Percentiles rank a stretch among this genome's conserved stretches.
phyloP scores from a whole-genome alignment of 2,329 filamentous ascomycete species.

The Pseudogymnoascus sp. region DNA sequence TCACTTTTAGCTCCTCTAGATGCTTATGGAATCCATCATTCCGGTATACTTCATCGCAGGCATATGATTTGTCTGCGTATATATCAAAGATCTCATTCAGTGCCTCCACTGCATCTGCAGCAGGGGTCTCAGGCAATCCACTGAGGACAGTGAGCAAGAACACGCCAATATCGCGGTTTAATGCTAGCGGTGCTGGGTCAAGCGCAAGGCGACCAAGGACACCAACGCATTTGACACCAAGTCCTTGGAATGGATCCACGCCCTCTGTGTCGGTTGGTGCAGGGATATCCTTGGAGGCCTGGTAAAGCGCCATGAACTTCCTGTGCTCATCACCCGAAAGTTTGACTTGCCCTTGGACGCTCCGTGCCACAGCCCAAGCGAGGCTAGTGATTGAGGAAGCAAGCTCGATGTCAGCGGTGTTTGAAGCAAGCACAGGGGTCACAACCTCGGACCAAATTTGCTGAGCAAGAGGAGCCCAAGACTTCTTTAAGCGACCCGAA shows the following conservation, averaged over 20 bases:
- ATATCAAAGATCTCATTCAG: constrained; percentile 62
- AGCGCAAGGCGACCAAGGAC: constrained; percentile 57
- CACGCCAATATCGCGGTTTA: constrained; percentile 56
- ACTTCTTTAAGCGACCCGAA: constrained; percentile 40
- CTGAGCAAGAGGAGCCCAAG: constrained; percentile 48
- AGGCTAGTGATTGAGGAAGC: constrained; percentile 59
- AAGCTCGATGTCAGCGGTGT: constrained; percentile 53
- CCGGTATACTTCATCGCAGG: constrained; percentile 60
- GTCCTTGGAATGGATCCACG: constrained; percentile 49
- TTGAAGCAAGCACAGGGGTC: constrained; percentile 49
- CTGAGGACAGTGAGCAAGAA: constrained; percentile 53
- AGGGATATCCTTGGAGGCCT: constrained; percentile 43
- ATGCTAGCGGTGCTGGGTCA: constrained; percentile 42
- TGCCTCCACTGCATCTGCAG: constrained; percentile 55
- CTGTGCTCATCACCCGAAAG: constrained; percentile 48
- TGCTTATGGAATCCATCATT: constrained; percentile 51
- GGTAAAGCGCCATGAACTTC: constrained; percentile 59
- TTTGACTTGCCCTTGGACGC: constrained; percentile 42
- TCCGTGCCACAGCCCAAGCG: constrained; percentile 57
- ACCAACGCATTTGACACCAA: constrained; percentile 60
- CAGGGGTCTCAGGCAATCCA: constrained; percentile 43
- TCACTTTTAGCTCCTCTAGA: constrained; percentile 47
- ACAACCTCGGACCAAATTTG: constrained; percentile 53
- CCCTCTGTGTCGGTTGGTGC: constrained; percentile 22
- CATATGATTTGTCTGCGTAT: constrained; percentile 53